Conservation (phyloP, 768 basidiomycete species). For the Amanita fuliginea region DNA sequence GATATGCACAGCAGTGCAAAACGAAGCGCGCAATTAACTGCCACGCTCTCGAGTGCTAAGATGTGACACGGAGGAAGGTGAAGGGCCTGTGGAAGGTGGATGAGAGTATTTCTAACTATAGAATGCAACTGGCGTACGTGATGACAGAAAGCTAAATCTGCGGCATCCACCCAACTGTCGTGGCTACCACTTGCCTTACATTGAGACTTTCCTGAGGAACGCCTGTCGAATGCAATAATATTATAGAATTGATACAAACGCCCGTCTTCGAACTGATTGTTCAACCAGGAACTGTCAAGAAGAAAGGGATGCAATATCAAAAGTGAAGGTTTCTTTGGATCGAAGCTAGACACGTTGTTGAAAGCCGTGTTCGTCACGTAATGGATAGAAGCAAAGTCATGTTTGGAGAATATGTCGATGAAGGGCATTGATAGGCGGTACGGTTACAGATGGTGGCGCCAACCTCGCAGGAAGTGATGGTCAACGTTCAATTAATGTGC, state of each 20-base stretch:
- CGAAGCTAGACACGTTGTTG: conserved; percentile 55
- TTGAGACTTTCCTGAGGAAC: conserved; percentile 47
- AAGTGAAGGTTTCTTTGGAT: conserved; percentile 53
- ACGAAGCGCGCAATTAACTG: conserved; percentile 47
- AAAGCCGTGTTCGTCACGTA: conserved; percentile 56
- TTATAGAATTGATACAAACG: conserved; percentile 50
- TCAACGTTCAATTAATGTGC: background rate
- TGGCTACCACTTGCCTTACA: conserved; percentile 43
- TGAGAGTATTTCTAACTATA: background rate
- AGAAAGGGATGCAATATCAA: conserved; percentile 59
- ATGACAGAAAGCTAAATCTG: conserved; percentile 59
- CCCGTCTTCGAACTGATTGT: conserved; percentile 55
- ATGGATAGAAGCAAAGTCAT: conserved; percentile 63
- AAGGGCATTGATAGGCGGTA: conserved; percentile 39
- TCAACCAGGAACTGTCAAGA: conserved; percentile 61
- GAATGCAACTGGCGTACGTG: conserved; percentile 30
- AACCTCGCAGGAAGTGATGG: background rate
- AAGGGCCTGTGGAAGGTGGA: conserved; percentile 31
- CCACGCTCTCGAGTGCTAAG: conserved; percentile 53
- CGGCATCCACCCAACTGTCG: conserved; percentile 73
- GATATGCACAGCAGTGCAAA: conserved; percentile 54
- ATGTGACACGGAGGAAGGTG: conserved; percentile 60
- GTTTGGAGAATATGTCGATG: conserved; percentile 49
- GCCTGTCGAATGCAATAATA: conserved; percentile 66
- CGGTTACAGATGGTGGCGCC: too few species aligned